A percentile compares a stretch with the other conserved stretches of the same genome.
phyloP scores from a whole-genome alignment of 2,329 filamentous ascomycete genomes.

The Venturia pyrina region DNA sequence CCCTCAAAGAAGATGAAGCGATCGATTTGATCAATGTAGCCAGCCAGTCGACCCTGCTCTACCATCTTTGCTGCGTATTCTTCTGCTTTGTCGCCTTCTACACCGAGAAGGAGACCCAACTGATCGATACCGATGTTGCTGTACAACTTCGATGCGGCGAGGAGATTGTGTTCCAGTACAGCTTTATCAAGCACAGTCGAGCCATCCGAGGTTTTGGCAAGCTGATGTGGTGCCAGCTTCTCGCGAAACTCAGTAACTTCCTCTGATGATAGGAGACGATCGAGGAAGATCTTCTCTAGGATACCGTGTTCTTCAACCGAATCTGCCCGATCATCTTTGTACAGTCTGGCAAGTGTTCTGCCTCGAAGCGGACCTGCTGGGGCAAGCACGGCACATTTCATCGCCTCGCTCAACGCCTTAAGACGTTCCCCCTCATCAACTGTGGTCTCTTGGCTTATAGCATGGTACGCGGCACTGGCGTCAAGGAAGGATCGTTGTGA shows the following conservation, averaged over 20 bases:
- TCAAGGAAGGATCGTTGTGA: slow-evolving; percentile 82
- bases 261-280: slow-evolving; percentile 67
- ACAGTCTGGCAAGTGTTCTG: slow-evolving; percentile 69
- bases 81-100: slow-evolving; percentile 74
- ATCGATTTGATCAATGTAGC: slow-evolving; percentile 90
- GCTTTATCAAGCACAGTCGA: slow-evolving; percentile 88
- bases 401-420: slow-evolving; percentile 73
- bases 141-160: slow-evolving; percentile 60
- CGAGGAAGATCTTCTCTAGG: slow-evolving; percentile 94
- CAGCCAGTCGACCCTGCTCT: slow-evolving; percentile 79
- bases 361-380: slow-evolving; percentile 81
- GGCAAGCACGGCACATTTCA: slow-evolving; percentile 85
- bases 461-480: slow-evolving; percentile 79
- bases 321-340: slow-evolving; percentile 80
- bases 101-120: slow-evolving; percentile 65
- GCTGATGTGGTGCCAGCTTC: slow-evolving; percentile 74
- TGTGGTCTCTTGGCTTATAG: slow-evolving; percentile 65
- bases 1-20: slow-evolving; percentile 75
- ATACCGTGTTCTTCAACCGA: slow-evolving; percentile 75
- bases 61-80: slow-evolving; percentile 91
- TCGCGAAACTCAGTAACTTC: slow-evolving; percentile 82
- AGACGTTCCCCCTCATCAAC: slow-evolving; percentile 83
- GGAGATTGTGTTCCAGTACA: slow-evolving; percentile 90
- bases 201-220: slow-evolving; percentile 81
- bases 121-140: slow-evolving; percentile 49